Evolutionary conservation across 495 filamentous ascomycete genomes (phyloP), one percentile per base, ranked within the genome.

Genomic region (Trichoderma asperelloides): DNA sequence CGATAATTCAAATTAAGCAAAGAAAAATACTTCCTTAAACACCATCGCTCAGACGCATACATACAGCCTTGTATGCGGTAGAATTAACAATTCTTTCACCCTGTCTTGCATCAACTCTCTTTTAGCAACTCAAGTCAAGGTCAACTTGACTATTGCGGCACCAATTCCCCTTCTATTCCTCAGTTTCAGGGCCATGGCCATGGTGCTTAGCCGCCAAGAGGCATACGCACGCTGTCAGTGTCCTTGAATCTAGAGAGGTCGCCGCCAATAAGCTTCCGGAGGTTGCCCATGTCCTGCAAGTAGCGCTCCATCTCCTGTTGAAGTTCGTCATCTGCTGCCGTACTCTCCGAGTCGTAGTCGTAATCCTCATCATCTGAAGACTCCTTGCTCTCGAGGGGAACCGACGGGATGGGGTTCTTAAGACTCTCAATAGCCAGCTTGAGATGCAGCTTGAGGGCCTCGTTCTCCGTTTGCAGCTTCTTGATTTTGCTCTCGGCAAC

Each of bases 401-500:
- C 76, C 39, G 75, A 70, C 6, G 85, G 86, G 68, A 97, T 97
- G 0, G 95, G 94, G 75, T 97, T 96, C 78, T 88, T 91, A 45
- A 98, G 71, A 69, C 88, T 91, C 40, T 96, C 95, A 13, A 97
- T 76, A 7, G 90, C 93, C 28, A 99, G 80, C 73, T 89, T 90
- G 60, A 99, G 76, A 73, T 98, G 96, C 68, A 91, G 80, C 66
- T 91, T 82, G 71, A 98, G 78, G 0, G 92, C 89, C 72, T 97
- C 95, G 65, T 96, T 97, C 80, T 98, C 90, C 3, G 87, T 89
- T 74, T 91, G 86, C 49, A 99, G 76, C 51, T 87, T 89, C 39
- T 89, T 83, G 68, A 99, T 96, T 82, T 96, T 96, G 79, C 87
- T 89, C 71, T 99, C 96, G 64, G 89, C 86, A 5, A 97, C 88